Evolutionary conservation across 441 rosid species (phyloP).

Genomic region (Populus tomentosa): DNA sequence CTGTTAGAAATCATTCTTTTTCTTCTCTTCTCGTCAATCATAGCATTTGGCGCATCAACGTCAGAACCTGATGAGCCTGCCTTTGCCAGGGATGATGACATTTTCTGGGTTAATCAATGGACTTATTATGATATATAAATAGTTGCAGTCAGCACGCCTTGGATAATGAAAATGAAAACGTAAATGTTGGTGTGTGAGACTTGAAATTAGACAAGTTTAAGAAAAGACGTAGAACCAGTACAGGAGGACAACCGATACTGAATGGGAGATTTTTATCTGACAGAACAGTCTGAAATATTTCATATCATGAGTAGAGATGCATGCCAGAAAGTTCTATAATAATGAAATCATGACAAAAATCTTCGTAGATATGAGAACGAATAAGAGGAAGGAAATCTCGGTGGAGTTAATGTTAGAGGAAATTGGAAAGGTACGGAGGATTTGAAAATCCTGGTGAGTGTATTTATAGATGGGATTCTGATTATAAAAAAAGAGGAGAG

Average conservation of each 20-base stretch:
- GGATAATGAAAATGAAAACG: background rate
- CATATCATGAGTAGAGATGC: conserved; percentile 28
- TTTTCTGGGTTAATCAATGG: background rate
- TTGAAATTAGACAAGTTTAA: background rate
- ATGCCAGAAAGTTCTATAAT: background rate
- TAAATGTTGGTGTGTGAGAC: background rate
- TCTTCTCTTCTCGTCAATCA: conserved; percentile 50
- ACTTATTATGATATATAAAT: background rate
- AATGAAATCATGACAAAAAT: background rate
- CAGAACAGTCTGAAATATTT: conserved; percentile 30
- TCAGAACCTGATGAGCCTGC: conserved; percentile 37
- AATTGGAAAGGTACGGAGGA: background rate
- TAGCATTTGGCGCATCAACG: conserved; percentile 13
- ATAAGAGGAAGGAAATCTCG: background rate
- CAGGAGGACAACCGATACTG: conserved; percentile 51
- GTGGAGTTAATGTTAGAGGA: too few relatives aligned
- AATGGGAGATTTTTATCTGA: conserved; percentile 36
- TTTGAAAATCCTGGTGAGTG: background rate
- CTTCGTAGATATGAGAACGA: background rate
- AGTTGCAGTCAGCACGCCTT: background rate
- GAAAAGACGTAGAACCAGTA: conserved; percentile 61
- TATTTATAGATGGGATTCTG: conserved; percentile 11
- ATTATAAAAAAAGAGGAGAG: background rate
- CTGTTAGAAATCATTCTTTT: conserved; percentile 61
- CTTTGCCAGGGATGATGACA: conserved; percentile 17